phyloP scores from a whole-genome alignment of 768 basidiomycete species.

The Serendipita sp. region DNA sequence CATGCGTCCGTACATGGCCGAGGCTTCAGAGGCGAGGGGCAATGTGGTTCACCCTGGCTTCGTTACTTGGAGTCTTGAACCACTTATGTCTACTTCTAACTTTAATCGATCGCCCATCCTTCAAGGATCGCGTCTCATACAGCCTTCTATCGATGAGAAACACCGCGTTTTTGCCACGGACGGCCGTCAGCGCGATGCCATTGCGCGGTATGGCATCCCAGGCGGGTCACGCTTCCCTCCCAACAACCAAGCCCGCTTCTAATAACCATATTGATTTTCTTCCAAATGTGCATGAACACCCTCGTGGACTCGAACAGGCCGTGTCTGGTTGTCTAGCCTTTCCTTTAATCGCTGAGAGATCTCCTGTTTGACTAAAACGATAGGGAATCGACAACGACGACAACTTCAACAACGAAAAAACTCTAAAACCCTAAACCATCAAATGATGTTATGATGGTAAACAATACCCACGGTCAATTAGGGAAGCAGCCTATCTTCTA shows the following conservation, averaged over 20 bases:
- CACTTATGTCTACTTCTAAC: no score
- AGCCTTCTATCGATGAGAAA: neutral
- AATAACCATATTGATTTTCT: neutral
- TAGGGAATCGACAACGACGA: neutral
- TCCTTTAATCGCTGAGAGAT: neutral
- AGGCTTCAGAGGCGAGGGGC: no score
- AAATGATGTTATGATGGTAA: neutral
- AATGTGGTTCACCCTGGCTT: no score
- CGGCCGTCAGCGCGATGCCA: neutral
- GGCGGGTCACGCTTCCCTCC: neutral
- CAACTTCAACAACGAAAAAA: neutral
- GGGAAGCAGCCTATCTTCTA: conserved; percentile 60
- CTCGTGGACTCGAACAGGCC: no score
- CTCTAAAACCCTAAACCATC: neutral
- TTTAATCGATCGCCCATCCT: neutral
- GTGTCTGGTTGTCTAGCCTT: neutral
- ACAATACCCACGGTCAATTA: conserved; percentile 16
- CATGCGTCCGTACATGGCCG: no score
- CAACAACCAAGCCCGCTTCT: neutral
- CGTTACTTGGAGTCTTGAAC: no score
- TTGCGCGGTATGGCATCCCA: neutral
- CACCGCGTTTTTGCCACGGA: neutral
- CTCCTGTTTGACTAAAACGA: no score
- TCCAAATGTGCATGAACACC: neutral
- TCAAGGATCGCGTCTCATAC: neutral